Evolutionary conservation across 2,329 filamentous ascomycete genomes (phyloP).

Genomic region (Fusarium continuum): DNA sequence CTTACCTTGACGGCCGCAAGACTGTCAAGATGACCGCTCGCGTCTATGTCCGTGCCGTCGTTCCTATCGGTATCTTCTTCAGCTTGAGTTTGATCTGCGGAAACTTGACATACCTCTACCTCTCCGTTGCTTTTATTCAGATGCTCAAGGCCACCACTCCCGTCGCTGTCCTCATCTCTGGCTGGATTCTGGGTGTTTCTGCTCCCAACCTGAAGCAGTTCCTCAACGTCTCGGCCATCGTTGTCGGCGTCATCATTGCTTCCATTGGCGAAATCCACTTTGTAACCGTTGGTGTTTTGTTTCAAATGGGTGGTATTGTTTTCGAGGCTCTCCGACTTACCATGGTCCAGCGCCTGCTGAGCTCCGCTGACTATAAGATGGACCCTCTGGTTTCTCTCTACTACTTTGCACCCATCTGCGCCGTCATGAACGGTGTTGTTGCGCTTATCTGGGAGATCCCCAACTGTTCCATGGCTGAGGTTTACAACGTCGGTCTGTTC

Average conservation of each 20-base stretch:
- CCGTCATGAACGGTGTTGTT: slow-evolving; percentile 79
- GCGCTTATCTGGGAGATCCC: slow-evolving; percentile 80
- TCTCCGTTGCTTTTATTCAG: slow-evolving; percentile 97
- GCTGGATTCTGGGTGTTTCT: slow-evolving; percentile 86
- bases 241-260: slow-evolving; percentile 92
- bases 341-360: slow-evolving; percentile 85
- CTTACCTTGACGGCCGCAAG: slow-evolving; percentile 90
- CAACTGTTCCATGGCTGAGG: slow-evolving; percentile 71
- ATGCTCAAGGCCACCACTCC: slow-evolving; percentile 99
- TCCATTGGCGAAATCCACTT: slow-evolving; percentile 97
- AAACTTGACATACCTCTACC: slow-evolving; percentile 94
- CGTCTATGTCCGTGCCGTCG: slow-evolving; percentile 91
- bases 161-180: slow-evolving; percentile 88
- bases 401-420: slow-evolving; percentile 89
- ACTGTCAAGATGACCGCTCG: slow-evolving; percentile 96
- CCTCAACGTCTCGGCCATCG: slow-evolving; percentile 93
- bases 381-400: slow-evolving; percentile 88
- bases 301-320: slow-evolving; percentile 79
- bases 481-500: slow-evolving; percentile 77
- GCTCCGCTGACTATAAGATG: slow-evolving; percentile 89
- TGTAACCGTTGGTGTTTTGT: slow-evolving; percentile 79
- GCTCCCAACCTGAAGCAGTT: slow-evolving; percentile 87
- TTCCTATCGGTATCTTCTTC: slow-evolving; percentile 96
- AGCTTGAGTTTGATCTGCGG: slow-evolving; percentile 95
- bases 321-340: slow-evolving; percentile 86